Percentiles rank a stretch among this genome's conserved stretches.
phyloP scores from a whole-genome alignment of 2,329 filamentous ascomycete genomes.

The Hypoxylon sp. region DNA sequence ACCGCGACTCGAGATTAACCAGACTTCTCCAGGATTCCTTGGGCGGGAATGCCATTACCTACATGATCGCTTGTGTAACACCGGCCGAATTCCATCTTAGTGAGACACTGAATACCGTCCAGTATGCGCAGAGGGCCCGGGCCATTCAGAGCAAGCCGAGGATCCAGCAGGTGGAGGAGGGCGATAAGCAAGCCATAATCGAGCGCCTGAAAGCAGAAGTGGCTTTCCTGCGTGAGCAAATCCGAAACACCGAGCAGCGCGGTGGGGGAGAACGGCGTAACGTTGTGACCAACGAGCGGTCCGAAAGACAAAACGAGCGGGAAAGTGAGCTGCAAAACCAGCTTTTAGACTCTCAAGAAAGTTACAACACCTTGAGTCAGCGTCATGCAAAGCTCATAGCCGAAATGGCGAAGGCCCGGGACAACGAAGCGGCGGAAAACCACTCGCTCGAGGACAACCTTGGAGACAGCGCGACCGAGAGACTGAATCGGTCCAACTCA shows the following conservation, averaged over 20 bases:
- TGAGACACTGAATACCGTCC: constrained; percentile 95
- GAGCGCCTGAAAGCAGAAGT: constrained; percentile 94
- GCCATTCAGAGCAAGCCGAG: constrained; percentile 97
- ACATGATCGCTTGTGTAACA: constrained; percentile 99
- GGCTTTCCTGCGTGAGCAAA: constrained; percentile 90
- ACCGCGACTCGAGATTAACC: constrained; percentile 96
- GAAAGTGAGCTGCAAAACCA: constrained; percentile 94
- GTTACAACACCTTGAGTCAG: constrained; percentile 88
- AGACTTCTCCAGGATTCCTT: constrained; percentile 94
- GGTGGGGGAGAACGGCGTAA: constrained; percentile 65
- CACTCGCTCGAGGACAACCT: constrained; percentile 67
- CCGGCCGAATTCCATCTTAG: constrained; percentile 96
- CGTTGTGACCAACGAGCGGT: constrained; percentile 69
- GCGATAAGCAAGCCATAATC: constrained; percentile 92
- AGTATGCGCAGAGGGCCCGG: constrained; percentile 94
- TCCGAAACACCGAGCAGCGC: constrained; percentile 82
- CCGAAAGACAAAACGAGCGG: constrained; percentile 81
- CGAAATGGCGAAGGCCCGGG: constrained; percentile 86
- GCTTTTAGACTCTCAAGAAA: constrained; percentile 90
- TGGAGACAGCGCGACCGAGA: constrained; percentile 82
- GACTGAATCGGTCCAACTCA: constrained; percentile 91
- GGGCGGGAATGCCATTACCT: constrained; percentile 96
- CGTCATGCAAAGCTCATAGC: constrained; percentile 95
- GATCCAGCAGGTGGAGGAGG: constrained; percentile 92
- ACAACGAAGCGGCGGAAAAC: constrained; percentile 69